These are phyloP conservation scores for Sphagnum tenellum DNA, from an alignment of 225 moss, liverwort and hornwort species.

Conservation along the genomic window DNA sequence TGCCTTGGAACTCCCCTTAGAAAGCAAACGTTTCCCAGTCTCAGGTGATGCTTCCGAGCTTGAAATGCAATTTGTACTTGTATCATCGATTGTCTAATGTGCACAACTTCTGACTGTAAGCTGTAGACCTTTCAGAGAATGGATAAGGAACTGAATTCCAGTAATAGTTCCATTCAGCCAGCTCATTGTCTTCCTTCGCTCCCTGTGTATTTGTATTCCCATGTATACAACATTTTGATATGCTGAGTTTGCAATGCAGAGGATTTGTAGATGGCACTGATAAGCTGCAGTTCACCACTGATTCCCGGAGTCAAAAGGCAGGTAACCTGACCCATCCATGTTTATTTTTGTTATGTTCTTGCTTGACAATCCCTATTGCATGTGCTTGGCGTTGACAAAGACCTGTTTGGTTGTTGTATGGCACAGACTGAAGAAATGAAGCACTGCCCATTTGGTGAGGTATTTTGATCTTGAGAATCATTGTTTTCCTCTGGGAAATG, in stretches of 20 bases:
- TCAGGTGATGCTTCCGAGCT: neutral
- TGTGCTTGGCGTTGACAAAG: no score
- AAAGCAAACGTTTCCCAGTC: neutral
- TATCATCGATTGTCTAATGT: no score
- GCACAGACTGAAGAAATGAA: conserved; percentile 84
- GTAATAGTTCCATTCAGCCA: neutral
- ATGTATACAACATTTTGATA: neutral
- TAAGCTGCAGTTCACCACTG: conserved; percentile 81
- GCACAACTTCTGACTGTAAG: neutral
- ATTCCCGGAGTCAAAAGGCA: conserved; percentile 79
- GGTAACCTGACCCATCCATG: neutral
- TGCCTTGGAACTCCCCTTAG: neutral
- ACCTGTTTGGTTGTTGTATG: neutral
- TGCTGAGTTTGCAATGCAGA: conserved; percentile 25
- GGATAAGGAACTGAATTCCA: neutral
- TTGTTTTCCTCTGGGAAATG: no score
- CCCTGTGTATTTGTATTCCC: neutral
- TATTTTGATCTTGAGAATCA: conserved; percentile 6
- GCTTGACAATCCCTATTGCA: no score
- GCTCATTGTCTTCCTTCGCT: no score
- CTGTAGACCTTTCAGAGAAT: neutral
- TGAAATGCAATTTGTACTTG: no score
- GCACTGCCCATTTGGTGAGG: conserved; percentile 71
- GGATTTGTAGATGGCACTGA: conserved; percentile 88
- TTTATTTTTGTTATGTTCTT: no score